Evolutionary conservation across 768 basidiomycete genomes (phyloP).

Genomic region (Hortiboletus campestris): DNA sequence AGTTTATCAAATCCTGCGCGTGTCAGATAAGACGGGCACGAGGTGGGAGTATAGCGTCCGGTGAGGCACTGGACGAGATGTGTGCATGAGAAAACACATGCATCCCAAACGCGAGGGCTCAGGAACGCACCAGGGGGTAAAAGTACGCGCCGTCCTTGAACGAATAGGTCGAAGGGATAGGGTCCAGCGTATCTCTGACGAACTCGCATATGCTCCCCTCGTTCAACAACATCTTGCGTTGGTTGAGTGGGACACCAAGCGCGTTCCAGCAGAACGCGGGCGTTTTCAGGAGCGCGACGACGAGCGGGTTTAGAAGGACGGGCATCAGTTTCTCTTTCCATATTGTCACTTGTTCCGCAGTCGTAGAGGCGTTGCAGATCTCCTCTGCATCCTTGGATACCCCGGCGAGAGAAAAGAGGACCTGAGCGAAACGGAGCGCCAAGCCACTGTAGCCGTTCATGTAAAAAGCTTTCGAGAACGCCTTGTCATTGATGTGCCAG

Average conservation of each 20-base stretch:
- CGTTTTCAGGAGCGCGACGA: constrained; percentile 48
- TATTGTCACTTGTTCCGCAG: constrained; percentile 57
- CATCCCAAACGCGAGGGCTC: neutral
- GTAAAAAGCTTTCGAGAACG: constrained; percentile 58
- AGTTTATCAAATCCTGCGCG: constrained; percentile 57
- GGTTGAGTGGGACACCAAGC: constrained; percentile 71
- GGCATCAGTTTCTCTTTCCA: constrained; percentile 62
- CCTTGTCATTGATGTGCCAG: constrained; percentile 61
- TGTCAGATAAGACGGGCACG: constrained; percentile 65
- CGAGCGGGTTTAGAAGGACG: constrained; percentile 56
- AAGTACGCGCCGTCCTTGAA: constrained; percentile 67
- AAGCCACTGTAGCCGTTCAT: constrained; percentile 64
- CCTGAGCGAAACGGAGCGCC: constrained; percentile 60
- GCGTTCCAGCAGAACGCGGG: constrained; percentile 70
- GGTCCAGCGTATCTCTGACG: constrained; percentile 51
- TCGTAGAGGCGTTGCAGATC: constrained; percentile 53
- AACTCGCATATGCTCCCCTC: constrained; percentile 51
- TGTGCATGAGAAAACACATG: neutral
- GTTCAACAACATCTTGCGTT: constrained; percentile 57
- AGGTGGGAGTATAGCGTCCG: constrained; percentile 56
- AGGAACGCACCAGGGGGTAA: constrained; percentile 49
- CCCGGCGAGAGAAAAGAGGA: constrained; percentile 60
- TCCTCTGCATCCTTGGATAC: constrained; percentile 52
- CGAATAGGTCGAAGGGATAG: constrained; percentile 43
- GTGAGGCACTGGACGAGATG: constrained; percentile 34